phyloP scores from a whole-genome alignment of 192 early-diverging fungal species.

The Umbelopsis vinacea region DNA sequence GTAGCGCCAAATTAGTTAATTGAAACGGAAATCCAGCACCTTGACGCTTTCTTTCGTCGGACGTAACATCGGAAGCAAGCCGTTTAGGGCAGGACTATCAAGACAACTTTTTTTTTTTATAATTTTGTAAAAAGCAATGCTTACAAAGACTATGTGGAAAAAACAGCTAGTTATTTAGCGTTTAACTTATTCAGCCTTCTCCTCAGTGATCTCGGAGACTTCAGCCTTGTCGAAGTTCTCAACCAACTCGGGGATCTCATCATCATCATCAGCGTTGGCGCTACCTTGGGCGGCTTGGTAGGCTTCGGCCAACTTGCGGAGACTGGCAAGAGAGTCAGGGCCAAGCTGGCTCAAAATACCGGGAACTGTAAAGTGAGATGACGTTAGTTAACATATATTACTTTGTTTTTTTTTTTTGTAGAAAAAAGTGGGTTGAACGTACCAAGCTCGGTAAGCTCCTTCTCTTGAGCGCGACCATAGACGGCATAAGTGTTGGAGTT shows the following conservation, averaged over 20 bases:
- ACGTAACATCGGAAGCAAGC: slow-evolving; percentile 6
- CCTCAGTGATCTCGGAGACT: slow-evolving; percentile 53
- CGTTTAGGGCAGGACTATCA: slow-evolving; percentile 15
- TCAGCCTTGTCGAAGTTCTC: slow-evolving; percentile 65
- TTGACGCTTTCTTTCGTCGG: not conserved
- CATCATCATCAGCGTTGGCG: slow-evolving; percentile 56
- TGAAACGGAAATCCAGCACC: not conserved
- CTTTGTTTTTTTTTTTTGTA: no score
- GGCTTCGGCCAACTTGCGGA: slow-evolving; percentile 86
- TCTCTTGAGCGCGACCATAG: slow-evolving; percentile 80
- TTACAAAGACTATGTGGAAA: slow-evolving; percentile 11
- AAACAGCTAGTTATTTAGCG: not conserved
- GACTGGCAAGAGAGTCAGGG: slow-evolving; percentile 85
- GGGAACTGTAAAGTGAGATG: slow-evolving; percentile 36
- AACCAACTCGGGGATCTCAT: slow-evolving; percentile 96
- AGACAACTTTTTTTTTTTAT: slow-evolving; percentile 17
- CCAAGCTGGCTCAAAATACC: slow-evolving; percentile 86
- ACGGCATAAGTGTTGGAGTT: slow-evolving; percentile 95
- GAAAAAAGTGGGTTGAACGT: not conserved
- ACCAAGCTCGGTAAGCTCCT: slow-evolving; percentile 84
- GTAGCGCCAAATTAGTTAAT: not conserved
- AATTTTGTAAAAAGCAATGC: slow-evolving; percentile 13
- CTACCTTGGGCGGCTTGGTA: slow-evolving; percentile 71
- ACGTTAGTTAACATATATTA: not conserved
- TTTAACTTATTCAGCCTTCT: slow-evolving; percentile 37